Evolutionary conservation across 2,329 filamentous ascomycete species (phyloP).

Genomic region (Tolypocladium album): DNA sequence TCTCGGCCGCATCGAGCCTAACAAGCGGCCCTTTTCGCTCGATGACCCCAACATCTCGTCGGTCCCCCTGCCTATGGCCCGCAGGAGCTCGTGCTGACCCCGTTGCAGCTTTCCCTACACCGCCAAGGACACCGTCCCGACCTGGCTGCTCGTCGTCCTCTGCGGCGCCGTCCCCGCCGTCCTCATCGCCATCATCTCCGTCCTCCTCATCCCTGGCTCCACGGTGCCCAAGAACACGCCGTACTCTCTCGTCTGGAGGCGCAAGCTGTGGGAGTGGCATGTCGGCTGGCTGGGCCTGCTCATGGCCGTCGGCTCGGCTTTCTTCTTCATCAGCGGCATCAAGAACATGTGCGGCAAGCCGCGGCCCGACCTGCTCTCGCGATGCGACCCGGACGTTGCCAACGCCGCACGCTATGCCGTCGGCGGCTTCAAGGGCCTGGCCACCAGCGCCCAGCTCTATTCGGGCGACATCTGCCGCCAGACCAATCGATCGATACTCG

Average conservation of each 20-base stretch:
- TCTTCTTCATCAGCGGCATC: slow-evolving; percentile 75
- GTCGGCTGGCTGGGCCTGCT: slow-evolving; percentile 74
- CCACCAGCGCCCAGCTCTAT: slow-evolving; percentile 56
- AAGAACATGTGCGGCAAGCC: slow-evolving; percentile 65
- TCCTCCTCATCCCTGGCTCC: slow-evolving; percentile 63
- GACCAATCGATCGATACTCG: slow-evolving; percentile 45
- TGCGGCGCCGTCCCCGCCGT: slow-evolving; percentile 52
- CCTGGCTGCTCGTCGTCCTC: slow-evolving; percentile 53
- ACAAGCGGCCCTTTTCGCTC: slow-evolving; percentile 61
- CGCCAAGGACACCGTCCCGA: slow-evolving; percentile 60
- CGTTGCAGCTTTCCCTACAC: slow-evolving; percentile 54
- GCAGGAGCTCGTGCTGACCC: not conserved
- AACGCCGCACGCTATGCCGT: slow-evolving; percentile 51
- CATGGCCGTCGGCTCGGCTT: slow-evolving; percentile 59
- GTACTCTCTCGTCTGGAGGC: slow-evolving; percentile 56
- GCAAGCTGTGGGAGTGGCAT: slow-evolving; percentile 88
- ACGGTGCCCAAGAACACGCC: slow-evolving; percentile 54
- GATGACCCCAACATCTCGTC: slow-evolving; percentile 65
- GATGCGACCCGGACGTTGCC: slow-evolving; percentile 65
- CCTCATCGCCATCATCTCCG: slow-evolving; percentile 56
- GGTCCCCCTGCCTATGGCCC: slow-evolving; percentile 11
- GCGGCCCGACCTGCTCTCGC: slow-evolving; percentile 71
- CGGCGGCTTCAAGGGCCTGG: slow-evolving; percentile 44
- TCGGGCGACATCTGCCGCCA: slow-evolving; percentile 67
- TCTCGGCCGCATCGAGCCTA: slow-evolving; percentile 51